Evolutionary conservation across 1,284 basidiomycete species (phyloP).

Genomic region (Sanghuangporus baumii): DNA sequence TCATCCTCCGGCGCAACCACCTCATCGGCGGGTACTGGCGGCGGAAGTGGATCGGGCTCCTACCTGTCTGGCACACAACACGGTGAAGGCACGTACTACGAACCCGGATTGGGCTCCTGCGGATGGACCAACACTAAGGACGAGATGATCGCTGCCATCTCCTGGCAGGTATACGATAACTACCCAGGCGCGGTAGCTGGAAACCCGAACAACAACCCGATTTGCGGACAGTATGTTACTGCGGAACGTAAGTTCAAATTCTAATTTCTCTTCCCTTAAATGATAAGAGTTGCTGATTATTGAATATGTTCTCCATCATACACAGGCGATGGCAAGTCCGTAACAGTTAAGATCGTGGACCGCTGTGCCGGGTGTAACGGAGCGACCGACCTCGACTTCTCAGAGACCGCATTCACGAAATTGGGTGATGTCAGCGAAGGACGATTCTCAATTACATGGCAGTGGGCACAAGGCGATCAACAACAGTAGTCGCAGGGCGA

Average conservation of each 20-base stretch:
- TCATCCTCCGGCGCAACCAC: not conserved
- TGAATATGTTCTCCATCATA: not conserved
- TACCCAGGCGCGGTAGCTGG: constrained; percentile 31
- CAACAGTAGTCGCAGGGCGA: not conserved
- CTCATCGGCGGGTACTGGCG: not conserved
- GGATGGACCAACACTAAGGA: constrained; percentile 34
- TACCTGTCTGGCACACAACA: constrained; percentile 3
- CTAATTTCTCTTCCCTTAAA: not conserved
- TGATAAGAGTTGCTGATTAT: not conserved
- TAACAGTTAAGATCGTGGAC: constrained; percentile 25
- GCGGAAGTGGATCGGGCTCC: not conserved
- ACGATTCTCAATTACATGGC: constrained; percentile 9
- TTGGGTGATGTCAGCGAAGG: constrained; percentile 19
- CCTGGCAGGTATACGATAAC: constrained; percentile 30
- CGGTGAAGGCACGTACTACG: constrained; percentile 24
- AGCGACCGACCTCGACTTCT: constrained; percentile 22
- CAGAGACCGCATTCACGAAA: constrained; percentile 22
- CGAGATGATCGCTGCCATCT: constrained; percentile 38
- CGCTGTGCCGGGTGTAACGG: constrained; percentile 19
- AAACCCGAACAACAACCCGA: constrained; percentile 26
- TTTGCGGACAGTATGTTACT: constrained; percentile 28
- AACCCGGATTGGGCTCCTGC: constrained; percentile 38
- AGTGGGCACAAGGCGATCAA: constrained; percentile 2
- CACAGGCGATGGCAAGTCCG: constrained; percentile 21
- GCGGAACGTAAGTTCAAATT: constrained; percentile 23